Evolutionary conservation across 1,284 basidiomycete species (phyloP).

Genomic region (Irpex sp.): DNA sequence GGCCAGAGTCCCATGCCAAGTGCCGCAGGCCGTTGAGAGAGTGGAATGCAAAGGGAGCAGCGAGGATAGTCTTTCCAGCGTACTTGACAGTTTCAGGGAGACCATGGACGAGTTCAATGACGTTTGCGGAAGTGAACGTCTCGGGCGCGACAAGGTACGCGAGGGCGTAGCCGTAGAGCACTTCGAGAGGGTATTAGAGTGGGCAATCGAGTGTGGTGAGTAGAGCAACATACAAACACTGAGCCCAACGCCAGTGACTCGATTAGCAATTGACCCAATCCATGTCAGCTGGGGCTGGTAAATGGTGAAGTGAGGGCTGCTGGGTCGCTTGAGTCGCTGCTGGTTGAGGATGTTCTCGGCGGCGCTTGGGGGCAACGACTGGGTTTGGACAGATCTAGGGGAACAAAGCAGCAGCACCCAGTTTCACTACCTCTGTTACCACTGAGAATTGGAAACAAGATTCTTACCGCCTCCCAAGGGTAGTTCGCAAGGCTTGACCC

Average conservation of each 20-base stretch:
- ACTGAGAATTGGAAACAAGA: not conserved
- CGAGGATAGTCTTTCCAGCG: slow-evolving; percentile 71
- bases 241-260: slow-evolving; percentile 79
- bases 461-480: slow-evolving; percentile 44
- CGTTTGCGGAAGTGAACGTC: slow-evolving; percentile 73
- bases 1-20: slow-evolving; percentile 87
- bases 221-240: slow-evolving; percentile 56
- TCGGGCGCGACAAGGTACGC: slow-evolving; percentile 84
- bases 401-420: not conserved
- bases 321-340: slow-evolving; percentile 83
- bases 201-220: not conserved
- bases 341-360: slow-evolving; percentile 75
- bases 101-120: slow-evolving; percentile 69
- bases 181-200: slow-evolving; percentile 33
- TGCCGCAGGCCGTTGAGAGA: slow-evolving; percentile 89
- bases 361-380: slow-evolving; percentile 58
- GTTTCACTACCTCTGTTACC: not conserved
- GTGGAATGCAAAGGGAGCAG: slow-evolving; percentile 89
- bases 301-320: slow-evolving; percentile 91
- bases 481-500: slow-evolving; percentile 41
- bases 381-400: slow-evolving; percentile 48
- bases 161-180: slow-evolving; percentile 87
- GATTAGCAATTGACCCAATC: slow-evolving; percentile 82
- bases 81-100: slow-evolving; percentile 77
- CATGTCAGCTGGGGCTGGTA: slow-evolving; percentile 96